Conservation (phyloP, 768 basidiomycete species). For the Sporobolomyces phaffii region DNA sequence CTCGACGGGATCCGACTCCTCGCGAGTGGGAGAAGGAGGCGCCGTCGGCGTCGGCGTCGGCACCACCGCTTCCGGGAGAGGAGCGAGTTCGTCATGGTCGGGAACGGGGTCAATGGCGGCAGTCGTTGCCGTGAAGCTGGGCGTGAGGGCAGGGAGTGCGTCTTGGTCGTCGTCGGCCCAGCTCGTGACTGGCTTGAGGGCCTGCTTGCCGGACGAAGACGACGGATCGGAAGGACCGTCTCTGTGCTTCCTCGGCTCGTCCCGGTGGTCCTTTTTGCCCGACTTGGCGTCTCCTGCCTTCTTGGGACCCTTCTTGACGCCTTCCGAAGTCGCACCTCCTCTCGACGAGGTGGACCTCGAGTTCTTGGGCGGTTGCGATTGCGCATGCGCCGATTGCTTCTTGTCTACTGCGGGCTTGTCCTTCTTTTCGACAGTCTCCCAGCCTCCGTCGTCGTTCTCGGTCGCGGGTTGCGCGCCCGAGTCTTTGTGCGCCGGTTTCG, state of each 20-base stretch:
- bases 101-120: background rate
- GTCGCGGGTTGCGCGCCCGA: background rate
- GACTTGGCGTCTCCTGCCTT: conserved; percentile 5
- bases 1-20: conserved; percentile 3
- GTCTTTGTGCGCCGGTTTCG: background rate
- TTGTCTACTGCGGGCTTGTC: conserved; percentile 13
- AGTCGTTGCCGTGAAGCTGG: conserved; percentile 12
- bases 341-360: background rate
- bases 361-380: background rate
- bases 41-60: conserved; percentile 6
- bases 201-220: background rate
- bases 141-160: conserved; percentile 17
- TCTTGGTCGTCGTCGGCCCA: conserved; percentile 34
- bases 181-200: conserved; percentile 17
- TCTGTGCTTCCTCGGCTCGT: background rate
- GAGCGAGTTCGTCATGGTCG: background rate
- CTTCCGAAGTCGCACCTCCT: background rate
- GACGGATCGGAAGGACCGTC: background rate
- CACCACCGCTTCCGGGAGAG: conserved; percentile 14
- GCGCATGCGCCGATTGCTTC: conserved; percentile 5
- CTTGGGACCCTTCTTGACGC: background rate
- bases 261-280: background rate
- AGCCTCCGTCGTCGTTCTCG: conserved; percentile 18
- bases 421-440: conserved; percentile 34
- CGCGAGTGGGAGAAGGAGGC: conserved; percentile 3